Evolutionary conservation across 345 rosid species (phyloP).

Genomic region (Eutrema japonicum): DNA sequence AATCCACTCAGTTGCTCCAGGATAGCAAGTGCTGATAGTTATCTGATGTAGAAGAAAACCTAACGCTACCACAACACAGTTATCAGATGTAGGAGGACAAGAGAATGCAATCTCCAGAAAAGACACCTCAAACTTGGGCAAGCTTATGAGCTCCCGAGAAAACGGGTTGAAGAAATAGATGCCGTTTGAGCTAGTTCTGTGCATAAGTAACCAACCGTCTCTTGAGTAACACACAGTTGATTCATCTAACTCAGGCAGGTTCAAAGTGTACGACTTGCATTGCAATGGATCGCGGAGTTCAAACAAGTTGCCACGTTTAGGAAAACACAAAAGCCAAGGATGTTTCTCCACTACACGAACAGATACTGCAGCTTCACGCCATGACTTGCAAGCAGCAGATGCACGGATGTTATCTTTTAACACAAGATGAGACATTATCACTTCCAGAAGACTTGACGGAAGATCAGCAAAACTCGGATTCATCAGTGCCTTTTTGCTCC

Average conservation of each 20-base stretch:
- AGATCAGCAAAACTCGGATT: not conserved
- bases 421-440: not conserved
- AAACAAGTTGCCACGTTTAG: not conserved
- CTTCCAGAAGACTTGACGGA: constrained; percentile 17
- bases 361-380: not conserved
- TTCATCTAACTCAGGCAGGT: not conserved
- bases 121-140: not conserved
- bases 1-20: not conserved
- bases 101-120: not conserved
- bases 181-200: not conserved
- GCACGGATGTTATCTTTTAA: constrained; percentile 10
- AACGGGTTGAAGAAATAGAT: constrained; percentile 10
- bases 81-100: not conserved
- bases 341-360: not conserved
- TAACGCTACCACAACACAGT: not conserved
- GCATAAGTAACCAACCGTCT: constrained; percentile 17
- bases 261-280: not conserved
- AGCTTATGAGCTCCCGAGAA: not conserved
- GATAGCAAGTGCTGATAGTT: not conserved
- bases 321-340: not conserved
- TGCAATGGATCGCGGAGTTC: not conserved
- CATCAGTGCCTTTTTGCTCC: not conserved
- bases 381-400: constrained; percentile 2
- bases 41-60: too few species aligned
- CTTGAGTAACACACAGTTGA: not conserved